Evolutionary conservation across 1,284 basidiomycete genomes (phyloP), one percentile per base, ranked within the genome.

Genomic region (Trichosporon faecale): DNA sequence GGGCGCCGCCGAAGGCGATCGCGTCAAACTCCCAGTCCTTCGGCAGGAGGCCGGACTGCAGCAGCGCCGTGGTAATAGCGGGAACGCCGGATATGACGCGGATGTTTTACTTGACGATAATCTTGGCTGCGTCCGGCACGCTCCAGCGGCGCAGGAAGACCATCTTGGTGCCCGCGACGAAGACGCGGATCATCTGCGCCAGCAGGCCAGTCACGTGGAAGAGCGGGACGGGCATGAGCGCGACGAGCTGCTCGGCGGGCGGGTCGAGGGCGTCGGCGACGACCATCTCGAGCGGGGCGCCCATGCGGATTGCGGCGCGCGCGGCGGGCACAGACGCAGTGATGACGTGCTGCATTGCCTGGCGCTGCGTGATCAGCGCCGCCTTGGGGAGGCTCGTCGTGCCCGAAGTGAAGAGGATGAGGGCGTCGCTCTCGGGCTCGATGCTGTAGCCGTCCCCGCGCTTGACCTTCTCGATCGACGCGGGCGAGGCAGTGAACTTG

Each of bases 161-260:
- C 63, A 79, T 72, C 70, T 77, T 80, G 29, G 75, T 75, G 23
- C 80, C 80, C 11, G 70, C 75, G 65, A 77, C 31, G 87, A 88
- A 46, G 18, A 46, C 44, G 64, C 76, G 73, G 66, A 80, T 75
- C 1, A 79, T 77, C 4, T 78, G 69, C 67, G 80, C 73, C 23
- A 81, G 74, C 77, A 78, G 73, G n/a, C 81, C 81, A 0, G 81
- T 82, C 3, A 80, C 80, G 77, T 82, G 81, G 73, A 82, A 82
- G 1, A 81, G 73, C 3, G 80, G 81, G 55, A 82, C 76, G 6
- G 80, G 66, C 29, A 81, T 70, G 2, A 82, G 72, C 18, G 18
- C 18, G 11, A 65, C 52, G 7, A 9, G 3, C 40, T 67, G 63
- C 55, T 44, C 76, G 16, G 6, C 44, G 44, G 44, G 44, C 44